Evolutionary conservation across 768 basidiomycete species (phyloP), one percentile per base, ranked within the genome.

Genomic region (Lentinus tigrinus): DNA sequence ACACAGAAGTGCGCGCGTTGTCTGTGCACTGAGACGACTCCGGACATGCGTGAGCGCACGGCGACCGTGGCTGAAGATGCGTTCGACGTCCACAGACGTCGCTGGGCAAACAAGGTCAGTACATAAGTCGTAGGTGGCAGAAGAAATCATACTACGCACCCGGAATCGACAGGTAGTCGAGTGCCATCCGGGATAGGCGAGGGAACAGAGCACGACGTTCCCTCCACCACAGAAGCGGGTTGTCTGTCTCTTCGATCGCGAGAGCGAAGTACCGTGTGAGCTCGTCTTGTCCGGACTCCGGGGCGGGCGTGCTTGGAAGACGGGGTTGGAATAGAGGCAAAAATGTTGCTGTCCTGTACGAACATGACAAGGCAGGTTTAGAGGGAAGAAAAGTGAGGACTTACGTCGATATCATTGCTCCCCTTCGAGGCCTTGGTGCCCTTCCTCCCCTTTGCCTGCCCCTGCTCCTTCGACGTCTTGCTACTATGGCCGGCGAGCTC

Each of bases 161-260:
- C 23, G 27, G n/a, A 17, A 49, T 42, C 6, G 21, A 44, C 2
- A 47, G 54, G 69, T 75, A 74, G 48, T 77, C 69, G 0, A 70
- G 46, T 4, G 70, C 75, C 74, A 77, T 74, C 0, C 66, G 57
- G 0, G 67, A 70, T 1, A 76, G 69, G 3, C 53, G 47, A 5
- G 72, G 74, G 58, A 67, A 76, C 1, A 60, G 57, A 2, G 46
- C 5, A 19, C 50, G 47, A 3, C 52, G 47, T 6, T 70, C 62
- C 13, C 24, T 27, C 75, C 75, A 75, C 74, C 72, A 76, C 21
- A 19, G 24, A 40, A 75, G 54, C 3, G 62, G 47, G 40, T 75
- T 59, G 1, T 26, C 46, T 16, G 68, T 64, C 37, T 57, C 17
- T 40, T 73, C 70, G 21, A 64, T 52, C 17, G 66, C 64, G 2